A percentile compares a stretch with the other conserved stretches of the same genome.
Evolutionary conservation across 371 early-diverging fungal genomes (phyloP).

Genomic region (Haplosporangium sp.): DNA sequence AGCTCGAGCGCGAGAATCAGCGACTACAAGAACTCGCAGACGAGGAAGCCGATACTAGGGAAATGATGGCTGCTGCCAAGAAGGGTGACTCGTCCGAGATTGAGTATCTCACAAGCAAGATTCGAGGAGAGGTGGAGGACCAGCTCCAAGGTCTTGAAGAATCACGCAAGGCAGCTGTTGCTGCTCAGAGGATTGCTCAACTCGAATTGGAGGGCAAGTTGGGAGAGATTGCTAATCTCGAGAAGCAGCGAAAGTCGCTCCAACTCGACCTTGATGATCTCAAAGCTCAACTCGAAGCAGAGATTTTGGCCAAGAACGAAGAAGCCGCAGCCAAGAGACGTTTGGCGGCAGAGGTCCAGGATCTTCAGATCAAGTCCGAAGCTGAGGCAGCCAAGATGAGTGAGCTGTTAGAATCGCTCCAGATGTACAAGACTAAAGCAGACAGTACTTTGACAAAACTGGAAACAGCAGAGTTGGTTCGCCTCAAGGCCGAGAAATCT

Average conservation of each 20-base stretch:
- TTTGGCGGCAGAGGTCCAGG: conserved; percentile 55
- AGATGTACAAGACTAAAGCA: conserved; percentile 65
- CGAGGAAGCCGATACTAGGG: conserved; percentile 68
- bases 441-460: conserved; percentile 65
- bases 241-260: conserved; percentile 57
- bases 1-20: conserved; percentile 75
- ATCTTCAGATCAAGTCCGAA: conserved; percentile 56
- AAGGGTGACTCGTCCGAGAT: conserved; percentile 60
- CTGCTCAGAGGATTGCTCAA: conserved; percentile 76
- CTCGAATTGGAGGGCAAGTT: conserved; percentile 82
- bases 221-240: conserved; percentile 69
- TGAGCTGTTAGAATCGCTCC: conserved; percentile 71
- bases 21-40: conserved; percentile 72
- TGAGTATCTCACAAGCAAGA: conserved; percentile 65
- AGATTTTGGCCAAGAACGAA: conserved; percentile 67
- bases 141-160: conserved; percentile 83
- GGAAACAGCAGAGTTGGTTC: conserved; percentile 71
- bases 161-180: conserved; percentile 77
- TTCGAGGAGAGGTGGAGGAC: conserved; percentile 72
- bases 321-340: conserved; percentile 51
- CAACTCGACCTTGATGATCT: conserved; percentile 80
- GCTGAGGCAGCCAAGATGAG: conserved; percentile 57
- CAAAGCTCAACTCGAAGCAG: conserved; percentile 70
- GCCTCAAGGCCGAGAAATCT: conserved; percentile 73
- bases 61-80: conserved; percentile 61